phyloP scores from a whole-genome alignment of 345 rosid species.

The Gossypium arboreum region DNA sequence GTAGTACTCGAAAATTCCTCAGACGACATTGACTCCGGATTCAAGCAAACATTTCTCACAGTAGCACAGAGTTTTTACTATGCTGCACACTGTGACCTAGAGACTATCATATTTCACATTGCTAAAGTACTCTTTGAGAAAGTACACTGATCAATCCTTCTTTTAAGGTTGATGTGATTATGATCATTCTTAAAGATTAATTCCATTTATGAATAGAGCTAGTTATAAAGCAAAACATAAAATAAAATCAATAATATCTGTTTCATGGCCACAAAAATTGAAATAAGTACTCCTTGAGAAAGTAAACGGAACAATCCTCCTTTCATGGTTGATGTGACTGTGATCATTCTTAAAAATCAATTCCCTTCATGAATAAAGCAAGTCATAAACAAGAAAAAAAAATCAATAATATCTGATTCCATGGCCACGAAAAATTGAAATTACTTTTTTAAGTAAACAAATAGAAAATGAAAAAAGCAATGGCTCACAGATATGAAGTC shows the following conservation, averaged over 20 bases:
- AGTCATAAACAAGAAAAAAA: background rate
- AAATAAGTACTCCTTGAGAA: conserved; percentile 42
- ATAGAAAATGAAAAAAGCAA: conserved; percentile 7
- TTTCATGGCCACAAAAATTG: conserved; percentile 1
- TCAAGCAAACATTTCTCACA: conserved; percentile 52
- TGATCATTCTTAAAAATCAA: background rate
- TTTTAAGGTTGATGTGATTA: background rate
- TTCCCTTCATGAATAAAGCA: background rate
- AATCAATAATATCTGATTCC: background rate
- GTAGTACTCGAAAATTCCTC: conserved; percentile 35
- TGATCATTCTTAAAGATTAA: background rate
- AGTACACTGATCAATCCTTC: conserved; percentile 23
- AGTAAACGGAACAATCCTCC: conserved; percentile 22
- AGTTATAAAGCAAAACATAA: background rate
- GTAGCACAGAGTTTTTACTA: conserved; percentile 73
- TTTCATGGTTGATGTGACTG: background rate
- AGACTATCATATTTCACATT: conserved; percentile 48
- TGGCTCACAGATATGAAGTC: background rate
- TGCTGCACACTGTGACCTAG: conserved; percentile 45
- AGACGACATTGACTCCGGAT: conserved; percentile 21
- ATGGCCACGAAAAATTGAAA: background rate
- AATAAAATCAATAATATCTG: too few species aligned
- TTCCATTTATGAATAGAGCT: background rate
- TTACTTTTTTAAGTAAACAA: background rate
- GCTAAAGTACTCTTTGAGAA: conserved; percentile 70